Base-by-base conservation (phyloP, 345 rosid species). In the Nephelium lappaceum region DNA sequence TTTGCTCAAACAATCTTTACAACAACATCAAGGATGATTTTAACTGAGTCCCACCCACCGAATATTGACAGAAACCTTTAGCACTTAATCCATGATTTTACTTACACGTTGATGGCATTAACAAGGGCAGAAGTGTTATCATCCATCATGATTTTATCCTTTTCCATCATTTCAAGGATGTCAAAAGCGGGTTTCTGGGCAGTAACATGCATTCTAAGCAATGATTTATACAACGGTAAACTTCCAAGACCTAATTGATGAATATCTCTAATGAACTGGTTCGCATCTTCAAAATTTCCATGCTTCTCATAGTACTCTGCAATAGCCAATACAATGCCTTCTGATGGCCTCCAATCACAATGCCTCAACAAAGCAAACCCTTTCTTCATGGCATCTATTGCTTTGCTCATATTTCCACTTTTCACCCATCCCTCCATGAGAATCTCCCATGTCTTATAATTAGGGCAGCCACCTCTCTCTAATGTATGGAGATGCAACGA, bases 361-460 rank as follows among this genome's bases (percentile, higher is more conserved):
- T 69, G 43, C 72, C 85, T 83, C 88, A 87, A 71, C 82, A 85
- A 63, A 14, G 77, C 8, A 49, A 90, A 81, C n/a, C 81, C 87
- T 76, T 72, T 73, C 84, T 73, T 85, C 92, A 90, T 82, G 53
- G 92, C 90, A 78, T 80, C 77, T 23, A 89, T 61, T 45, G 92
- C 93, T 74, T 90, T 87, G n/a, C 77, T 87, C 89, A 90, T 87
- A 68, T 82, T 75, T 61, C 73, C 69, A 77, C 80, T 72, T 70
- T 82, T 87, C 75, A 89, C 82, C 90, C 89, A 87, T 36, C 91
- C 93, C 80, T 92, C 93, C 85, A 80, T 84, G 19, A 92, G 80
- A 67, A 92, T 92, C 62, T 92, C 95, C 95, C 93, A 92, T n/a
- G 93, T 90, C 85, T 90, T 92, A 77, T 84, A 90, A 78, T 92